Evolutionary conservation across 129 eudicot species (phyloP), one percentile per base, ranked within the genome.

Genomic region (sunflower (Helianthus annuus)): DNA sequence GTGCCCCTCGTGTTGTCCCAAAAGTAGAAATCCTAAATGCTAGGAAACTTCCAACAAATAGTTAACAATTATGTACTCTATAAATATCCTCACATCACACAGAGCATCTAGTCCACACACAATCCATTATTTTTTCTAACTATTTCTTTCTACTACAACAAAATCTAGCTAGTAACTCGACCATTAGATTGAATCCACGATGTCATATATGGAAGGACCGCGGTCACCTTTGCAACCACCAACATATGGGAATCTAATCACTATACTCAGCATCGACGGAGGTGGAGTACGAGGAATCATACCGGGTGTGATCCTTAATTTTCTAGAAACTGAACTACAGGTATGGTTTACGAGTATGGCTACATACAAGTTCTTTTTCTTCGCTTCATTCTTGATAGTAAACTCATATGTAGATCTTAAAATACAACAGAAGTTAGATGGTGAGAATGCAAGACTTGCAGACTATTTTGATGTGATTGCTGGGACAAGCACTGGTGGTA

Each of bases 401-500:
- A 29, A 7, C 0, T 2, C 32, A 48, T 51, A 12, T 54, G n/a
- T n/a, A 36, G 6, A 11, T 67, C 22, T 48, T 32, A 62, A 19
- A 48, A 39, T 64, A 19, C 40, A 44, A 45, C 73, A 85, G 87
- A 75, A 76, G 61, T 64, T 85, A 7, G 90, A 82, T 11, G 87
- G 85, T 7, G 68, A 83, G 51, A 74, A 80, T 1, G 87, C 82
- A 66, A 71, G 90, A 19, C 42, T 85, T 7, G 87, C 90, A 3
- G 87, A 85, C 70, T 85, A 85, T 56, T 85, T 85, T 46, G 90
- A 85, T 46, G 81, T 83, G 5, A 77, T 85, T 16, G 83, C 90
- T 0, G 90, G 90, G 19, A 85, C 87, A 15, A 85, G 90, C 73
- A 85, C 90, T 0, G 90, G 90, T 4, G 90, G 90, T 48, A 84